A percentile compares a stretch with the other conserved stretches of the same genome.
These are phyloP conservation scores for Diversispora epigaea DNA, from an alignment of 192 early-diverging fungal species.

Conservation along the genomic window DNA sequence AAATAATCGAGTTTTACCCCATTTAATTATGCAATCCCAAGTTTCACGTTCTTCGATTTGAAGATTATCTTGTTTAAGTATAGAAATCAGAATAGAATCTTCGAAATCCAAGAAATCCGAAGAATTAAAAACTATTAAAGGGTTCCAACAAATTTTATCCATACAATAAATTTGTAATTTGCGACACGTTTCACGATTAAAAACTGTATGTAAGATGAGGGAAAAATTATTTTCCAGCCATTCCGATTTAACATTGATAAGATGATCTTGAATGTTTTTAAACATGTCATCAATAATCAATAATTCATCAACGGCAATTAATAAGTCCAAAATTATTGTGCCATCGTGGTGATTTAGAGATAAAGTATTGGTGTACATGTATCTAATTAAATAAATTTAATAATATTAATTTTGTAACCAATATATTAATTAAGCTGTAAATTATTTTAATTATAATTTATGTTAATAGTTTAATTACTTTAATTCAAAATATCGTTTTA, in stretches of 20 bases:
- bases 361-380: conserved; percentile 6
- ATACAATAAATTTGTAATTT: conserved; percentile 3
- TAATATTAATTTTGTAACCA: neutral
- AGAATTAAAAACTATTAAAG: neutral
- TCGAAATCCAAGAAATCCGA: conserved; percentile 13
- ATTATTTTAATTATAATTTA: too few species aligned
- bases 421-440: neutral
- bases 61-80: conserved; percentile 6
- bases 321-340: conserved; percentile 1
- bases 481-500: too few species aligned
- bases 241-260: conserved; percentile 1
- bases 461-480: too few species aligned
- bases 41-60: conserved; percentile 17
- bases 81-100: neutral
- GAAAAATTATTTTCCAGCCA: conserved; percentile 23
- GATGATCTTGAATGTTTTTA: conserved; percentile 18
- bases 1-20: neutral
- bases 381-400: neutral
- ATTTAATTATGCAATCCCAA: neutral
- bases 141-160: neutral
- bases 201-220: conserved; percentile 11
- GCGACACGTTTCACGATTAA: neutral
- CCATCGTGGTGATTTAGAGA: conserved; percentile 13
- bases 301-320: conserved; percentile 25
- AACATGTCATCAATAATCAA: conserved; percentile 9